A percentile compares a stretch with the other conserved stretches of the same genome.
Evolutionary conservation across 2,329 filamentous ascomycete genomes (phyloP).

Genomic region (Zasmidium cellare): DNA sequence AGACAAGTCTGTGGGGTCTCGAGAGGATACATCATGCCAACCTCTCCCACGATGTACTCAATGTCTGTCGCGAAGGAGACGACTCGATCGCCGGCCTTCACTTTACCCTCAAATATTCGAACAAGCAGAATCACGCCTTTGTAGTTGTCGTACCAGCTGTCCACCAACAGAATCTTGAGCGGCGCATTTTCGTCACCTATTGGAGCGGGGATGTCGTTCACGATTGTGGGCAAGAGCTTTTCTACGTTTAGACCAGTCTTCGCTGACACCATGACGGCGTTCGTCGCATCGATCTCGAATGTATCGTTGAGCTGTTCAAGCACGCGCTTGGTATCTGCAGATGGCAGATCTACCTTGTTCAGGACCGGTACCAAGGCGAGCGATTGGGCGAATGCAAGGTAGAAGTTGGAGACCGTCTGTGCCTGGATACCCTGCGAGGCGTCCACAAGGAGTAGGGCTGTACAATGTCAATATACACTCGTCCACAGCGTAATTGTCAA

Average conservation of each 20-base stretch:
- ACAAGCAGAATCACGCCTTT: slow-evolving; percentile 90
- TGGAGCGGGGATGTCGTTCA: slow-evolving; percentile 81
- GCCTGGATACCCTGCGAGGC: slow-evolving; percentile 96
- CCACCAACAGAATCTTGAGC: slow-evolving; percentile 82
- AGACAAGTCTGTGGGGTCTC: slow-evolving; percentile 78
- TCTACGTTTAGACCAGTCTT: slow-evolving; percentile 91
- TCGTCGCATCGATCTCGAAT: slow-evolving; percentile 82
- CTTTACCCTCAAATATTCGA: slow-evolving; percentile 82
- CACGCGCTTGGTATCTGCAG: slow-evolving; percentile 82
- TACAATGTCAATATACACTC: slow-evolving; percentile 73
- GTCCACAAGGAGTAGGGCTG: slow-evolving; percentile 88
- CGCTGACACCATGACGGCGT: slow-evolving; percentile 78
- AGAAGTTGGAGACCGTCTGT: slow-evolving; percentile 98
- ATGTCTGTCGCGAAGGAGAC: slow-evolving; percentile 83
- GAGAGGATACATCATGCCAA: slow-evolving; percentile 92
- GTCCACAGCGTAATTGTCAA: slow-evolving; percentile 76
- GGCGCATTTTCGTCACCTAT: slow-evolving; percentile 71
- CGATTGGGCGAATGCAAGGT: slow-evolving; percentile 91
- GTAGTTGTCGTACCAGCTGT: slow-evolving; percentile 98
- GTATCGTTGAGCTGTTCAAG: slow-evolving; percentile 81
- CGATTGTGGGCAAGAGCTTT: slow-evolving; percentile 77
- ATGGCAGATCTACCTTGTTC: slow-evolving; percentile 93
- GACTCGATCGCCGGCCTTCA: slow-evolving; percentile 82
- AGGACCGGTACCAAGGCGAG: slow-evolving; percentile 85
- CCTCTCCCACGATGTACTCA: slow-evolving; percentile 92